Evolutionary conservation across 306 rosid genomes (phyloP).

Genomic region (Cucurbita argyrosperma): DNA sequence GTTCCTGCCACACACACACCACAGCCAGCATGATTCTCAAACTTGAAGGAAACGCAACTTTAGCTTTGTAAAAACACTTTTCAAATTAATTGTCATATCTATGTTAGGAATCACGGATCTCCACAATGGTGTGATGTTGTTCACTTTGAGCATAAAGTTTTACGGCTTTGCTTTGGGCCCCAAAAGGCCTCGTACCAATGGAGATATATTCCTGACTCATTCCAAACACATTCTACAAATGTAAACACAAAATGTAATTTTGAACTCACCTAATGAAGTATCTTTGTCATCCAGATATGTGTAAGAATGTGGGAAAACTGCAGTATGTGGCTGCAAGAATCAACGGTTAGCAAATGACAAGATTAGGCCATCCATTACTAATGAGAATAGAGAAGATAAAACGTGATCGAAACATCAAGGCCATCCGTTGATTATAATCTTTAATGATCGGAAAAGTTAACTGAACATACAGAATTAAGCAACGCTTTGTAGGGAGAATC

Average conservation of each 20-base stretch:
- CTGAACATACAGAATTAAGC: constrained; percentile 54
- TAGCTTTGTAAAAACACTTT: not conserved
- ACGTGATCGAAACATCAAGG: too few species aligned
- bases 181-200: too few species aligned
- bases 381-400: not conserved
- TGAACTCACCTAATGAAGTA: constrained; percentile 45
- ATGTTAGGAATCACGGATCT: too few species aligned
- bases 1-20: constrained; percentile 19
- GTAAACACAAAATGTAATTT: not conserved
- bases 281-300: constrained; percentile 22
- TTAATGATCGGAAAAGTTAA: not conserved
- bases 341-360: constrained; percentile 9
- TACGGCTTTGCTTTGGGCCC: too few species aligned
- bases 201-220: too few species aligned
- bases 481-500: constrained; percentile 86
- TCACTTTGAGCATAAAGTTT: too few species aligned
- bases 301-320: constrained; percentile 50
- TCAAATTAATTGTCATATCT: not conserved
- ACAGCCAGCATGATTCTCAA: not conserved
- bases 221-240: not conserved
- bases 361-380: not conserved
- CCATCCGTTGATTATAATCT: not conserved
- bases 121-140: not conserved
- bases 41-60: not conserved
- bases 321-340: constrained; percentile 34